Evolutionary conservation across 202 grass and related monocot species (phyloP).

Genomic region (Brachypodium distachyon): DNA sequence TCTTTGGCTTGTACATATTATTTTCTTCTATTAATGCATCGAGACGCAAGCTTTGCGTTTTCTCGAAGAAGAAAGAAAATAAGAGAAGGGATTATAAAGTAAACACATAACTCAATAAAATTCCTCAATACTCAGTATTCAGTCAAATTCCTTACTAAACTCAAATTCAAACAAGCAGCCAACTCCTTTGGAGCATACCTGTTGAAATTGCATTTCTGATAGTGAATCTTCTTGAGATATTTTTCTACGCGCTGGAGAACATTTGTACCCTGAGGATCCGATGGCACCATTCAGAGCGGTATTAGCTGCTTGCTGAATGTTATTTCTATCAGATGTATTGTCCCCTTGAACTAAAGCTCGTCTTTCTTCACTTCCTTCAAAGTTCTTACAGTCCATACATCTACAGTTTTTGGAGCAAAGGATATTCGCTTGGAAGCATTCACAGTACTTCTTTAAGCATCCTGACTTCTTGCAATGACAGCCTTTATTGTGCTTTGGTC

Average conservation of each 20-base stretch:
- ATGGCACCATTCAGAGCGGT: slow-evolving; percentile 33
- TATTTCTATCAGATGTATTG: slow-evolving; percentile 37
- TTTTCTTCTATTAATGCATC: no score
- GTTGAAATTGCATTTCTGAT: slow-evolving; percentile 24
- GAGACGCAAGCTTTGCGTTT: no score
- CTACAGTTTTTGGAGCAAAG: slow-evolving; percentile 78
- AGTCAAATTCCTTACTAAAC: background rate
- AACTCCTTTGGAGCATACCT: slow-evolving; percentile 25
- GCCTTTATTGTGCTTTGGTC: slow-evolving; percentile 73
- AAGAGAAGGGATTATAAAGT: background rate
- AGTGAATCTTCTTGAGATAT: slow-evolving; percentile 31
- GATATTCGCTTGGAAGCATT: slow-evolving; percentile 75
- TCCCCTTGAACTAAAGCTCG: slow-evolving; percentile 46
- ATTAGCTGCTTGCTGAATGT: slow-evolving; percentile 41
- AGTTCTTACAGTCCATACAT: slow-evolving; percentile 69
- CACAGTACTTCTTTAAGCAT: slow-evolving; percentile 78
- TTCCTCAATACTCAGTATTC: background rate
- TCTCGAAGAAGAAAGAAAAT: no score
- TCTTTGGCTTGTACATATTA: no score
- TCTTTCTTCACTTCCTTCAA: slow-evolving; percentile 57
- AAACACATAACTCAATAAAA: slow-evolving; percentile 11
- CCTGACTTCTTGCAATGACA: slow-evolving; percentile 79
- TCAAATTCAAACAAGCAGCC: no score
- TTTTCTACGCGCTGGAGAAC: slow-evolving; percentile 33
- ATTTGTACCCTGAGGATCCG: slow-evolving; percentile 34